Evolutionary conservation across 202 grass and related monocot genomes (phyloP).

Genomic region (Brachypodium distachyon): DNA sequence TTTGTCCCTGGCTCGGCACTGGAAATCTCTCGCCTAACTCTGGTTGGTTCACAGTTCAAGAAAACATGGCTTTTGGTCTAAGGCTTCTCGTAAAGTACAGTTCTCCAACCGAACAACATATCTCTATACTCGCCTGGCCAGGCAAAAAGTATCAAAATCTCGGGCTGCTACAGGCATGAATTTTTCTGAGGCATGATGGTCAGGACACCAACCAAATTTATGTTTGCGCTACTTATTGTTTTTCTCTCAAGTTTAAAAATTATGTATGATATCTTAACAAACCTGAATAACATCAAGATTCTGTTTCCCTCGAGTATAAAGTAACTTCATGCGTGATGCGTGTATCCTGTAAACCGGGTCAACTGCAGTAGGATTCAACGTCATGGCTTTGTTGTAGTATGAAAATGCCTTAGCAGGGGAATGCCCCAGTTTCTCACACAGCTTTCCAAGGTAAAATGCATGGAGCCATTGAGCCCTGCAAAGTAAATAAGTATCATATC

Average conservation of each 20-base stretch:
- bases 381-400: slow-evolving; percentile 72
- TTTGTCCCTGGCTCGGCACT: too few relatives aligned
- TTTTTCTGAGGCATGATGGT: too few relatives aligned
- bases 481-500: slow-evolving; percentile 23
- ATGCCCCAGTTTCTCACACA: slow-evolving; percentile 81
- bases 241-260: slow-evolving; percentile 7
- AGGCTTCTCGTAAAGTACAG: too few relatives aligned
- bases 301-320: slow-evolving; percentile 75
- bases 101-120: too few relatives aligned
- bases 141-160: too few relatives aligned
- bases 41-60: too few relatives aligned
- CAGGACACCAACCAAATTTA: too few relatives aligned
- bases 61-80: too few relatives aligned
- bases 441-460: slow-evolving; percentile 96
- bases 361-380: slow-evolving; percentile 75
- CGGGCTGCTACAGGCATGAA: too few relatives aligned
- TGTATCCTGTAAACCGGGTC: slow-evolving; percentile 95
- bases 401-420: slow-evolving; percentile 75
- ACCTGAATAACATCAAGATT: slow-evolving; percentile 83
- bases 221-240: neutral
- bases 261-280: slow-evolving; percentile 21
- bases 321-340: slow-evolving; percentile 89
- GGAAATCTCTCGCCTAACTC: too few relatives aligned
- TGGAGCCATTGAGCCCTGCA: slow-evolving; percentile 79
- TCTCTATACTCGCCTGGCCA: too few relatives aligned